Conservation (phyloP, 805 yeast species). For the Ogataea allantospora region DNA sequence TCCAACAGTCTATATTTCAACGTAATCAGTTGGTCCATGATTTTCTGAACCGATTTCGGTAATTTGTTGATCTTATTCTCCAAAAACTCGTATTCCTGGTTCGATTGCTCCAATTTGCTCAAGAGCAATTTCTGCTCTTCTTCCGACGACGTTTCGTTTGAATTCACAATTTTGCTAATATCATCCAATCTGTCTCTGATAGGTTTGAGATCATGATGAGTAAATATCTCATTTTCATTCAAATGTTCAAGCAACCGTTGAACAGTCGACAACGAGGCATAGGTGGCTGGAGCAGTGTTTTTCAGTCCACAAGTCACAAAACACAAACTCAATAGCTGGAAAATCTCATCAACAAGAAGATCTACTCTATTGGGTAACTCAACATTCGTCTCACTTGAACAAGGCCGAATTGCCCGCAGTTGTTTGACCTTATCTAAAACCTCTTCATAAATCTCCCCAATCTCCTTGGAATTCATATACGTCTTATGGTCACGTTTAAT, state of each 20-base stretch:
- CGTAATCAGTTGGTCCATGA: conserved; percentile 58
- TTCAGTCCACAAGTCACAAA: conserved; percentile 90
- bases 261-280: conserved; percentile 84
- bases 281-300: conserved; percentile 90
- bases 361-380: conserved; percentile 56
- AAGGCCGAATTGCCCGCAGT: conserved; percentile 50
- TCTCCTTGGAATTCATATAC: conserved; percentile 66
- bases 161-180: conserved; percentile 57
- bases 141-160: conserved; percentile 50
- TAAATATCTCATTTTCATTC: conserved; percentile 76
- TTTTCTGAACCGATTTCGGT: conserved; percentile 46
- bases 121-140: conserved; percentile 47
- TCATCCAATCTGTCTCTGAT: conserved; percentile 71
- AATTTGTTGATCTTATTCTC: conserved; percentile 55
- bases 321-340: conserved; percentile 81
- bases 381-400: conserved; percentile 12
- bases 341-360: conserved; percentile 77
- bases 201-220: conserved; percentile 79
- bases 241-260: conserved; percentile 80
- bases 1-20: conserved; percentile 61
- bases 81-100: conserved; percentile 53
- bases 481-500: conserved; percentile 64
- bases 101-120: conserved; percentile 63
- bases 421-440: conserved; percentile 55
- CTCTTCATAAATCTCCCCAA: conserved; percentile 55